These are phyloP conservation scores for Lactarius sp. DNA, from an alignment of 768 basidiomycete species.

Conservation along the genomic window DNA sequence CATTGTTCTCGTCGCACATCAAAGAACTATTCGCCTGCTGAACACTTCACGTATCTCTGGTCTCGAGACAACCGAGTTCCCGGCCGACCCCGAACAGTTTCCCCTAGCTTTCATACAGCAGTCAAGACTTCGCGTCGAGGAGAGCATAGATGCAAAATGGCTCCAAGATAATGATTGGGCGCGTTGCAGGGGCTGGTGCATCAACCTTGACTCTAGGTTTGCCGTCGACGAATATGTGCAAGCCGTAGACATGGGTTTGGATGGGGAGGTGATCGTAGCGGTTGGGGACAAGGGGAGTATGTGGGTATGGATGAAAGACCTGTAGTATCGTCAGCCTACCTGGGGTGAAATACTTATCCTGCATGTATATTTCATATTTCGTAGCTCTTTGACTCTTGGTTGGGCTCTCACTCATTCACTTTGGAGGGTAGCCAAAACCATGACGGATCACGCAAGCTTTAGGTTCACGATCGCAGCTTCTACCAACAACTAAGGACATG, in stretches of 20 bases:
- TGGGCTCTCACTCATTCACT: background rate
- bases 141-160: conserved; percentile 1
- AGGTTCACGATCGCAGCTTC: no score
- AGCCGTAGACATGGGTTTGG: conserved; percentile 20
- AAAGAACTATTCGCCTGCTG: conserved; percentile 12
- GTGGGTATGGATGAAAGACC: conserved; percentile 20
- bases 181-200: conserved; percentile 7
- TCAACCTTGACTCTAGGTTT: conserved; percentile 5
- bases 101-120: background rate
- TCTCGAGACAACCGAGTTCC: conserved; percentile 12
- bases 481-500: no score
- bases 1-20: conserved; percentile 38
- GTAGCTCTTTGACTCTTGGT: background rate
- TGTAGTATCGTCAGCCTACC: background rate
- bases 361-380: no score
- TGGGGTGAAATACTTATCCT: no score
- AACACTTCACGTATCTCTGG: conserved; percentile 8
- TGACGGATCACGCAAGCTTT: no score
- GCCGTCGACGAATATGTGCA: conserved; percentile 6
- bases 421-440: no score
- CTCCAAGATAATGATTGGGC: conserved; percentile 8
- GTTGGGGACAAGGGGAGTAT: conserved; percentile 19
- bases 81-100: background rate
- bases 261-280: conserved; percentile 14
- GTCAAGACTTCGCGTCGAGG: conserved; percentile 9